phyloP scores from a whole-genome alignment of 257 asterid species.

The Salvia miltiorrhiza region DNA sequence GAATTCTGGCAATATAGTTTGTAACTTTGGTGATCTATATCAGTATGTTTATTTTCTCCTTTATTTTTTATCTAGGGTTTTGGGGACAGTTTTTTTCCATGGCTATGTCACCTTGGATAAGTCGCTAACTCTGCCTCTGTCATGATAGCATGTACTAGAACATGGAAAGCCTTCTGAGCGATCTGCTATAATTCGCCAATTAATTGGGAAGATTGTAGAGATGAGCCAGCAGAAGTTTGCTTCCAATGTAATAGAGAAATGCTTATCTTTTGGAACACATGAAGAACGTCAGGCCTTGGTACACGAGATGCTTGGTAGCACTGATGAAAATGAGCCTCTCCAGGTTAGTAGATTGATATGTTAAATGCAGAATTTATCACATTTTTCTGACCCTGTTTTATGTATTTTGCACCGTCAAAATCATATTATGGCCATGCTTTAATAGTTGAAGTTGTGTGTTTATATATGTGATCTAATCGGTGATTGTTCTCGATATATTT shows the following conservation, averaged over 20 bases:
- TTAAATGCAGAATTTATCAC: not conserved
- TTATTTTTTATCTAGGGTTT: no score
- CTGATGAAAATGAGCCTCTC: conserved; percentile 77
- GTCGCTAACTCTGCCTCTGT: conserved; percentile 7
- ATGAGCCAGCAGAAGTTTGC: conserved; percentile 93
- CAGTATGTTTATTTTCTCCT: no score
- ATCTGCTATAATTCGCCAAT: conserved; percentile 50
- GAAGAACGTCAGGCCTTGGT: conserved; percentile 68
- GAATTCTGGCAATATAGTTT: no score
- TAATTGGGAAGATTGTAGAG: conserved; percentile 66
- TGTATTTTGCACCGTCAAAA: not conserved
- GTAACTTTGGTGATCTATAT: no score
- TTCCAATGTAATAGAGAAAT: conserved; percentile 84
- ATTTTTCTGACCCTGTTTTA: not conserved
- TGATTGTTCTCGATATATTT: not conserved
- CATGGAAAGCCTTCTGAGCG: conserved; percentile 82
- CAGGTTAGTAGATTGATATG: conserved; percentile 51
- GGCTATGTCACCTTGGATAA: not conserved
- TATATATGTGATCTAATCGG: not conserved
- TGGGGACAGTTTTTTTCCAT: no score
- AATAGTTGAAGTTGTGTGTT: not conserved
- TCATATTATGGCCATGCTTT: not conserved
- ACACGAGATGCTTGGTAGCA: conserved; percentile 74
- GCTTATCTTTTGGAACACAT: conserved; percentile 67
- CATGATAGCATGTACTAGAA: conserved; percentile 64